Conservation (phyloP, 495 filamentous ascomycete species). For the Penicillium salamii region DNA sequence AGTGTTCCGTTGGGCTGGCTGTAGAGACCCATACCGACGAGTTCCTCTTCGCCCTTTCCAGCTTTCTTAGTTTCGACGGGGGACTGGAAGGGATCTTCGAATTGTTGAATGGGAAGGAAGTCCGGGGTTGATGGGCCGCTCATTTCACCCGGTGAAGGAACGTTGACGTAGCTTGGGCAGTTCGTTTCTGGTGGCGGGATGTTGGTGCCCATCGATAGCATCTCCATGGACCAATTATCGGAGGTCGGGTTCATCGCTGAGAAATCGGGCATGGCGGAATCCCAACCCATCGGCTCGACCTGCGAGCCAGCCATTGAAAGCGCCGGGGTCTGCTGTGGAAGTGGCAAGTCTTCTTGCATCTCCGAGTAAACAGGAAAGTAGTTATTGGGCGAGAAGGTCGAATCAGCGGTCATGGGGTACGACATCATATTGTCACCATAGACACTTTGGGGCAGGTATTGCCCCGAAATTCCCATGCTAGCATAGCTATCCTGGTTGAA, state of each 20-base stretch:
- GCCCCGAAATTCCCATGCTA: slow-evolving; percentile 26
- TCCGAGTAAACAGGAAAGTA: slow-evolving; percentile 26
- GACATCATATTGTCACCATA: slow-evolving; percentile 25
- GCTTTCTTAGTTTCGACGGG: slow-evolving; percentile 27
- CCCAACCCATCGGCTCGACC: slow-evolving; percentile 32
- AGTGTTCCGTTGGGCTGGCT: slow-evolving; percentile 56
- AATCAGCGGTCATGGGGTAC: slow-evolving; percentile 29
- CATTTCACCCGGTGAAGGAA: slow-evolving; percentile 37
- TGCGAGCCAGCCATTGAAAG: slow-evolving; percentile 43
- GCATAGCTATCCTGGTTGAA: slow-evolving; percentile 25
- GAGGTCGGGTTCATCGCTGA: slow-evolving; percentile 25
- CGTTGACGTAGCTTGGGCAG: slow-evolving; percentile 38
- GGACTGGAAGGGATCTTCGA: slow-evolving; percentile 23
- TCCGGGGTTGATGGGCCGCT: slow-evolving; percentile 61
- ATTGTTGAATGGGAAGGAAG: slow-evolving; percentile 50
- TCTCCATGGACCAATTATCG: slow-evolving; percentile 39
- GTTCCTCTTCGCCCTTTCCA: slow-evolving; percentile 56
- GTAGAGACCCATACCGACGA: slow-evolving; percentile 83
- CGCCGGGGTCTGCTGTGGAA: slow-evolving; percentile 37
- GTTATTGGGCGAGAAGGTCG: slow-evolving; percentile 29
- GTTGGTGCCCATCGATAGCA: slow-evolving; percentile 38
- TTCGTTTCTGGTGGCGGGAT: slow-evolving; percentile 32
- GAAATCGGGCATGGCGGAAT: slow-evolving; percentile 15
- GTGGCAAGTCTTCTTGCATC: slow-evolving; percentile 36
- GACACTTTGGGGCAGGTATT: slow-evolving; percentile 21